Evolutionary conservation across 306 rosid species (phyloP).

Genomic region (Glycine tomentella): DNA sequence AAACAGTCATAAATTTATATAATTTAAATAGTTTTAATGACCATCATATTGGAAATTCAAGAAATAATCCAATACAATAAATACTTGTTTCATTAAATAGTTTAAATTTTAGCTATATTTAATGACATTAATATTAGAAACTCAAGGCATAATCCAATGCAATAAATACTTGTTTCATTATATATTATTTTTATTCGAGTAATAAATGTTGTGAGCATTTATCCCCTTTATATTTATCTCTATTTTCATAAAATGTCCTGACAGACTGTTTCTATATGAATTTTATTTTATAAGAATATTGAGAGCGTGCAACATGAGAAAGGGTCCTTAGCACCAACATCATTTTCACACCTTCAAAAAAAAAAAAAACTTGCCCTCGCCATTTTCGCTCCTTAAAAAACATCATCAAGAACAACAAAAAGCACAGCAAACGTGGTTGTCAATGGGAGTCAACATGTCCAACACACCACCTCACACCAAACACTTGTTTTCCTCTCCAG

Average conservation of each 20-base stretch:
- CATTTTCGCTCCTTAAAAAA: constrained; percentile 13
- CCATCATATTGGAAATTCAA: not conserved
- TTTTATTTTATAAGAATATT: not conserved
- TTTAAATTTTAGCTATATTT: not conserved
- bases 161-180: not conserved
- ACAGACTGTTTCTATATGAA: not conserved
- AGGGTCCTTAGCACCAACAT: constrained; percentile 26
- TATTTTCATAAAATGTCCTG: not conserved
- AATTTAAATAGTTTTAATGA: not conserved
- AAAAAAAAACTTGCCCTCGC: constrained; percentile 38
- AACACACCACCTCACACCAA: constrained; percentile 82
- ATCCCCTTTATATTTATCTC: not conserved
- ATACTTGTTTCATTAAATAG: not conserved
- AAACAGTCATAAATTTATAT: not conserved
- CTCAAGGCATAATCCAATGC: not conserved
- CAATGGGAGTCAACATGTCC: constrained; percentile 95
- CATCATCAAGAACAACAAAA: constrained; percentile 10
- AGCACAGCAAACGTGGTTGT: constrained; percentile 1
- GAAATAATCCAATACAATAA: not conserved
- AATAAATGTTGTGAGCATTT: not conserved
- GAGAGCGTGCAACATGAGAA: constrained; percentile 30
- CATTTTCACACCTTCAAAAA: constrained; percentile 46
- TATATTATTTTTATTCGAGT: not conserved
- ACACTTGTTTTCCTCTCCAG: constrained; percentile 88
- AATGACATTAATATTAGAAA: not conserved